phyloP scores from a whole-genome alignment of 148 eudicot genomes.

The Heliosperma pusillum region DNA sequence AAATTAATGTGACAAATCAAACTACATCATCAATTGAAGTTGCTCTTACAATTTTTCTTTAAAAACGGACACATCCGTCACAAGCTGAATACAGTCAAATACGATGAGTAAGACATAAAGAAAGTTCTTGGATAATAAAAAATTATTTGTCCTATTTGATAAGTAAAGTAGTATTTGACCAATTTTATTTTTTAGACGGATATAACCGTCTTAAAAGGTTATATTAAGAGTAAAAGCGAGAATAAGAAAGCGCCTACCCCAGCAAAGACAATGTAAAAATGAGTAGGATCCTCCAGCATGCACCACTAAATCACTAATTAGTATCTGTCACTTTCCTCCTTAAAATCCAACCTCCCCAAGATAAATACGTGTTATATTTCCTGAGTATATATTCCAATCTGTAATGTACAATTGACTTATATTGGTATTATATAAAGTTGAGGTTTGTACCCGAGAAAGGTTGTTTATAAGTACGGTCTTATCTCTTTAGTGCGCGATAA shows the following conservation, averaged over 20 bases:
- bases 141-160: no score
- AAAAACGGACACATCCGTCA: no score
- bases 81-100: no score
- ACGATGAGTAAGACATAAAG: no score
- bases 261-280: constrained; percentile 16
- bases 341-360: constrained; percentile 11
- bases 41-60: no score
- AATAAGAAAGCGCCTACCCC: constrained; percentile 29
- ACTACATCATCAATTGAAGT: no score
- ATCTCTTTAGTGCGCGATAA: constrained; percentile 7
- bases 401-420: background rate
- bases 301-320: constrained; percentile 2
- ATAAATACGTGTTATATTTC: constrained; percentile 11
- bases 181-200: no score
- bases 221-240: background rate
- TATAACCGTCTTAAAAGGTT: no score
- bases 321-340: background rate
- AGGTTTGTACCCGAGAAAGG: constrained; percentile 18
- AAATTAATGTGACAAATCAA: no score
- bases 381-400: no score
- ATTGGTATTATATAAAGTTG: background rate
- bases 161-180: no score
- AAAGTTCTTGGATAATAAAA: no score
- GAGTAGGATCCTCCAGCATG: background rate
- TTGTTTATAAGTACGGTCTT: constrained; percentile 32